These are phyloP conservation scores for Centaurea solstitialis DNA, from an alignment of 129 eudicot genomes.

Conservation along the genomic window DNA sequence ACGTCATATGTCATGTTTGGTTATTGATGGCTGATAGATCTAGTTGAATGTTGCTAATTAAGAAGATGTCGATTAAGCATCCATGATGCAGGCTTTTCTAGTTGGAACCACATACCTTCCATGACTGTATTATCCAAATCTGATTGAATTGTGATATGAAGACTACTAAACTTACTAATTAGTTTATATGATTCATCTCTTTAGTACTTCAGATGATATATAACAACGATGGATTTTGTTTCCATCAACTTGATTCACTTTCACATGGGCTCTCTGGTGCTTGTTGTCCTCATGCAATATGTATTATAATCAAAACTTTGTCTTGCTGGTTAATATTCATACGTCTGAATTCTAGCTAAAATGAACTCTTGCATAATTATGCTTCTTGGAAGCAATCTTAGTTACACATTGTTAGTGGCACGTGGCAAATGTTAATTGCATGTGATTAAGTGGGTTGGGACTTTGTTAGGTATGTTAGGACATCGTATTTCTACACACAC, in stretches of 20 bases:
- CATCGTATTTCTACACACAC: neutral
- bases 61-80: conserved; percentile 18
- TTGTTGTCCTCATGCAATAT: neutral
- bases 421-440: neutral
- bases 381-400: neutral
- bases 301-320: too few relatives aligned
- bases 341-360: neutral
- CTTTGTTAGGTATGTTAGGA: neutral
- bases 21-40: neutral
- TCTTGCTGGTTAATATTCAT: neutral
- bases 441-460: neutral
- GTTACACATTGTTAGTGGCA: neutral
- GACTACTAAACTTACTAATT: neutral
- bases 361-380: neutral
- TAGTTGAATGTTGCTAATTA: neutral
- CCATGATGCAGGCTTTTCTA: conserved; percentile 2
- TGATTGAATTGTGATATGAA: neutral
- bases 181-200: neutral
- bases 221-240: neutral
- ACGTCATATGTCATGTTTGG: neutral
- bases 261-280: neutral
- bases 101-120: conserved; percentile 23
- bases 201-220: neutral
- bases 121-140: neutral
- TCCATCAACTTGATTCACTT: neutral